Evolutionary conservation across 75 land plant species (phyloP), one percentile per base, ranked within the genome.

Genomic region (Ceratopteris richardii): DNA sequence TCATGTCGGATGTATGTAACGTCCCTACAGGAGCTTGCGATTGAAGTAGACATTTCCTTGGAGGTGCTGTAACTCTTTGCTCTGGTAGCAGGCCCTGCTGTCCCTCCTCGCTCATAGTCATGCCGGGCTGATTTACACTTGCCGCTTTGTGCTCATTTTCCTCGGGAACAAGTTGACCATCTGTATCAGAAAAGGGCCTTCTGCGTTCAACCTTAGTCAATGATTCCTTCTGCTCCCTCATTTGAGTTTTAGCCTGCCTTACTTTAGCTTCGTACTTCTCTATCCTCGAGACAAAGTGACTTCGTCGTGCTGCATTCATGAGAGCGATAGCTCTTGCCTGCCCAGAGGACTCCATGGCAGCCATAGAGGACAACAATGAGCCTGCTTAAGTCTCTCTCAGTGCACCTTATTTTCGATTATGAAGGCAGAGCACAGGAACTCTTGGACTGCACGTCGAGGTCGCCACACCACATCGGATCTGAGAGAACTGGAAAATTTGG

Each of bases 221-320:
- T 2, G 48, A 5, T 7, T 14, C 48, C n/a, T 46, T 46, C 48
- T 26, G 28, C 5, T 52, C 54, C 28, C 27, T 22, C 28, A 24
- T 18, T 14, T 3, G 28, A 23, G 29, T 28, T 14, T 52, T 52
- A 9, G 29, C 54, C 2, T 52, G 54, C 54, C 54, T 52, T 4
- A 52, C 28, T 52, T 52, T 52, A 28, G 54, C 54, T 52, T 52
- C 54, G 14, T 52, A 52, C 23, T 52, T 52, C 27, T 52, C 29
- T 24, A 52, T 26, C 54, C 54, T 21, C 28, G 54, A 18, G 6
- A 26, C 54, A 52, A 52, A 52, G 13, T 12, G 25, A 28, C 29
- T 52, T 26, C 54, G 25, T 28, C 25, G 22, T 11, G 54, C 54
- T 3, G 54, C 54, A 52, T 52, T 22, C 54, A 52, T 52, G 29